phyloP scores from a whole-genome alignment of 2,329 filamentous ascomycete genomes.

The Verticillium albo-atrum region DNA sequence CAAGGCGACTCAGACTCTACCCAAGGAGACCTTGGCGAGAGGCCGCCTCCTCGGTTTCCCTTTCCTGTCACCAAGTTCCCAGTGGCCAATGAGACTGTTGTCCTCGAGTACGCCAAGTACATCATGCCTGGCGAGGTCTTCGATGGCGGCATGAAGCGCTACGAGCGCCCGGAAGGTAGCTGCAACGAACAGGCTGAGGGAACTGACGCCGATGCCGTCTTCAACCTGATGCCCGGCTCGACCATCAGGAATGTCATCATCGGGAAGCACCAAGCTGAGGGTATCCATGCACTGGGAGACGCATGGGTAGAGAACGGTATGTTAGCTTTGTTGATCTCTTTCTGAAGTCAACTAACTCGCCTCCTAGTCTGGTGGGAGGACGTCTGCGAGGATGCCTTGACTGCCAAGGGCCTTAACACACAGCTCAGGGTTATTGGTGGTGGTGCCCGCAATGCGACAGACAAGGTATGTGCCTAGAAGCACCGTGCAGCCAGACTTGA shows the following conservation, averaged over 20 bases:
- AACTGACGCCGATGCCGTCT: slow-evolving; percentile 32
- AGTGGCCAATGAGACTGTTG: slow-evolving; percentile 20
- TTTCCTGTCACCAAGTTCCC: slow-evolving; percentile 24
- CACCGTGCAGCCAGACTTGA: background rate
- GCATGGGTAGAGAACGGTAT: slow-evolving; percentile 25
- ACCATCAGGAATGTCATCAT: slow-evolving; percentile 34
- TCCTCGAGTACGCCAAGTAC: slow-evolving; percentile 22
- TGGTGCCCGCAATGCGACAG: slow-evolving; percentile 20
- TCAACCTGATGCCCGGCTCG: slow-evolving; percentile 27
- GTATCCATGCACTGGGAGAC: slow-evolving; percentile 23
- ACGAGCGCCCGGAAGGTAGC: slow-evolving; percentile 31
- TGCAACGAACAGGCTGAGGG: slow-evolving; percentile 42
- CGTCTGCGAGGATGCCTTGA: slow-evolving; percentile 22
- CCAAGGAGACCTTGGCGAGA: slow-evolving; percentile 18
- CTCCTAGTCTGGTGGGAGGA: slow-evolving; percentile 23
- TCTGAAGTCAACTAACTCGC: background rate
- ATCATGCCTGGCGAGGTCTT: slow-evolving; percentile 24
- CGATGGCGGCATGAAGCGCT: slow-evolving; percentile 30
- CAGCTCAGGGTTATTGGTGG: slow-evolving; percentile 22
- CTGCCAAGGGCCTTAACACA: slow-evolving; percentile 21
- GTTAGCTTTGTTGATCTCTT: fast-evolving
- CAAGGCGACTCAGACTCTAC: slow-evolving; percentile 13
- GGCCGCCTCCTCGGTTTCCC: slow-evolving; percentile 22
- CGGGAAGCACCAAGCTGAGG: slow-evolving; percentile 28
- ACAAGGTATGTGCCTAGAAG: slow-evolving; percentile 15